Conservation (phyloP, 768 basidiomycete species). For the Fibroporia radiculosa region DNA sequence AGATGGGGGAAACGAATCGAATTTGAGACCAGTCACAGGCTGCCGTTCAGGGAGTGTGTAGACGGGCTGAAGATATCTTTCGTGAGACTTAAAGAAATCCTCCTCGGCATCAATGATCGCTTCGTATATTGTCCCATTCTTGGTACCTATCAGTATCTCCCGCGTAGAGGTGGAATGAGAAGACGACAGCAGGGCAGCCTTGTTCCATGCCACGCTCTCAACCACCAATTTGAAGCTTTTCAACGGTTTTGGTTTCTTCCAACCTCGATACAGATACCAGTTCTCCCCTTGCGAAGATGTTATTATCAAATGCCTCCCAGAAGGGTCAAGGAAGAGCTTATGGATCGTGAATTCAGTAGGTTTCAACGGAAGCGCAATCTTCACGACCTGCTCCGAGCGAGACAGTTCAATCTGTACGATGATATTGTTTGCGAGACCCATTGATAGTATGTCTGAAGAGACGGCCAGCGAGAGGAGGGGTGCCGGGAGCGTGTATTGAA, state of each 20-base stretch:
- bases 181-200: conserved; percentile 52
- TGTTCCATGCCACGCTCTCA: conserved; percentile 91
- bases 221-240: conserved; percentile 81
- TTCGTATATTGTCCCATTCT: conserved; percentile 83
- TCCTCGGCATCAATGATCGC: conserved; percentile 86
- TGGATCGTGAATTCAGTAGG: conserved; percentile 68
- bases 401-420: conserved; percentile 88
- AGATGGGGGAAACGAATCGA: conserved; percentile 62
- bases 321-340: conserved; percentile 88
- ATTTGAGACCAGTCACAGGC: conserved; percentile 78
- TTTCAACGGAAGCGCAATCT: conserved; percentile 70
- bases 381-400: conserved; percentile 78
- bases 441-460: conserved; percentile 79
- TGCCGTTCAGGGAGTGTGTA: conserved; percentile 76
- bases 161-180: conserved; percentile 67
- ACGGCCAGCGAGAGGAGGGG: conserved; percentile 77
- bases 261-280: conserved; percentile 79
- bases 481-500: conserved; percentile 85
- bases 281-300: conserved; percentile 87
- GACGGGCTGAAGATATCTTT: conserved; percentile 67
- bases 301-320: conserved; percentile 83
- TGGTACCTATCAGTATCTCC: conserved; percentile 81
- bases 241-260: conserved; percentile 77
- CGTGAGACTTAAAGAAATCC: conserved; percentile 86
- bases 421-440: conserved; percentile 70